Evolutionary conservation across 495 filamentous ascomycete genomes (phyloP), one percentile per base, ranked within the genome.

Genomic region (Aspergillus cavernicola): DNA sequence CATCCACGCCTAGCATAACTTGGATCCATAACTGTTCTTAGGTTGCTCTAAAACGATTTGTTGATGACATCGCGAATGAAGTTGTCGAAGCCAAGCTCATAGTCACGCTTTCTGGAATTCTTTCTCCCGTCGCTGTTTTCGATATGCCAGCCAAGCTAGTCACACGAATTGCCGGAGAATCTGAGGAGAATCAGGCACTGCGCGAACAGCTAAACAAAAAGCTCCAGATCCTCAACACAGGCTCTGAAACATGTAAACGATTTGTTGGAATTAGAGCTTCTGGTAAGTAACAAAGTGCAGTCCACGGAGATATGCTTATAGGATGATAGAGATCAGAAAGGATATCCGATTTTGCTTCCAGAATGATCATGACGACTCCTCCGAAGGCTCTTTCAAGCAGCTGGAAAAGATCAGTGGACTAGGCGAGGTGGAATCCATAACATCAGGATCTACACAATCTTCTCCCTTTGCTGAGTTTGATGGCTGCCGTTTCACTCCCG

Each of bases 11-110:
- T 22, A 4, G 37, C 3, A 7, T 40, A 5, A 6, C n/a, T 26
- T 51, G 37, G 20, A 33, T 12, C 18, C 48, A 19, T 58, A 12
- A 15, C 6, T 24, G 20, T 13, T n/a, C 13, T 31, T 45, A 85
- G 84, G 81, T 86, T 60, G 81, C 83, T 0, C 50, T 84, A 33
- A 82, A 84, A 61, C 70, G 72, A 1, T 83, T 88, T 59, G 63
- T 85, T 33, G 82, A 87, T 44, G 75, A 84, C 47, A 60, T 85
- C 26, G 71, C 78, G 10, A 72, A 75, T 13, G 66, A 80, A 48
- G 81, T 80, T 3, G 72, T 84, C 19, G 83, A 86, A 54, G 49
- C 55, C 18, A 74, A 74, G 57, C 69, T 85, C 46, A 60, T 85
- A 12, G 10, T 32, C 26, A 41, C 38, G 37, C 24, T 59, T 4